Percentiles rank a stretch among this genome's conserved stretches.
These are phyloP conservation scores for Alternaria sp. DNA, from an alignment of 2,329 filamentous ascomycete genomes.

Conservation along the genomic window DNA sequence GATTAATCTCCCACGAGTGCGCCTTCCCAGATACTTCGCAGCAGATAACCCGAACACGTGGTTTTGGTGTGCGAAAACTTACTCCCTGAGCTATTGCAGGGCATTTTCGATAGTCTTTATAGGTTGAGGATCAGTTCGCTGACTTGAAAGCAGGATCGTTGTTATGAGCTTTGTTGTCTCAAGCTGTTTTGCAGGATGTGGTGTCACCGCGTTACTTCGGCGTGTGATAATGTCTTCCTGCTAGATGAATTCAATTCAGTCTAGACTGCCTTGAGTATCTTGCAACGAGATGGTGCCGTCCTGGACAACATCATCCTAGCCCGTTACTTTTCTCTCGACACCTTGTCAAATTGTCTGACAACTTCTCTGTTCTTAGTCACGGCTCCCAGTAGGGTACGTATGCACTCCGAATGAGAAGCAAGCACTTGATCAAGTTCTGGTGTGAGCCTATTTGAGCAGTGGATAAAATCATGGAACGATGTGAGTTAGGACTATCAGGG, in stretches of 20 bases:
- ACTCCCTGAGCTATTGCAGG: conserved; percentile 10
- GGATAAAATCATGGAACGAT: neutral
- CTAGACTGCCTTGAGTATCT: neutral
- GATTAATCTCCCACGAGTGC: conserved; percentile 10
- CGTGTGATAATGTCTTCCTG: neutral
- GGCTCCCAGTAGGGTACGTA: no score
- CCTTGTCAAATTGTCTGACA: no score
- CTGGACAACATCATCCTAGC: no score
- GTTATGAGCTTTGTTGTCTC: neutral
- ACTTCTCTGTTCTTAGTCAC: no score
- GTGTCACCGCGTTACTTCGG: neutral
- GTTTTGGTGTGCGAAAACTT: conserved; percentile 17
- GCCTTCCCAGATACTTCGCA: conserved; percentile 17
- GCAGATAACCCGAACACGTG: conserved; percentile 11
- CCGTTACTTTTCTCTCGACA: no score
- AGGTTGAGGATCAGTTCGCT: neutral
- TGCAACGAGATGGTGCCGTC: neutral
- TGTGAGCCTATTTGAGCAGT: no score
- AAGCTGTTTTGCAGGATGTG: neutral
- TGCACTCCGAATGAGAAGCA: no score
- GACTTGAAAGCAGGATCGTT: neutral
- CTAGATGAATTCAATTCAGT: neutral
- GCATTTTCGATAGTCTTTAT: neutral
- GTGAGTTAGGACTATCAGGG: neutral
- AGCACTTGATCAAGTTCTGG: no score